phyloP scores from a whole-genome alignment of 495 filamentous ascomycete species.

The Podospora didyma region DNA sequence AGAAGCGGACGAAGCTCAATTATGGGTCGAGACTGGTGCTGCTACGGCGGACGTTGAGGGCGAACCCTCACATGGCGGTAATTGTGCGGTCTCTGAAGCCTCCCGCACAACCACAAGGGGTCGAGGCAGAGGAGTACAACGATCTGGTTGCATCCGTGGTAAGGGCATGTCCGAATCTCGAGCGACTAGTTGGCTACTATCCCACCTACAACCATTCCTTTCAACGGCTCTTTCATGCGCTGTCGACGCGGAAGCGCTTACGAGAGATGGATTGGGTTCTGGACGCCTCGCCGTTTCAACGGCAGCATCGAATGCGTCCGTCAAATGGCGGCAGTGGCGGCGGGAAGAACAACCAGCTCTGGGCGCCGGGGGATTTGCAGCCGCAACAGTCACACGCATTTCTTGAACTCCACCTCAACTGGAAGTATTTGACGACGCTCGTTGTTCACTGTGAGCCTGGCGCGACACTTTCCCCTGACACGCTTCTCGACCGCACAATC shows the following conservation, averaged over 20 bases:
- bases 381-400: conserved; percentile 64
- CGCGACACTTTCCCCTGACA: conserved; percentile 59
- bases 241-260: conserved; percentile 69
- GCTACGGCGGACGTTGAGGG: conserved; percentile 70
- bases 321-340: neutral
- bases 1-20: conserved; percentile 64
- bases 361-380: conserved; percentile 50
- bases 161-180: conserved; percentile 81
- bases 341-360: conserved; percentile 3
- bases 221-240: conserved; percentile 69
- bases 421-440: conserved; percentile 68
- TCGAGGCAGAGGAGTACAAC: conserved; percentile 57
- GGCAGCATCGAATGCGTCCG: conserved; percentile 16
- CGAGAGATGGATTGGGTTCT: conserved; percentile 81
- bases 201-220: conserved; percentile 68
- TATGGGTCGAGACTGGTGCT: conserved; percentile 67
- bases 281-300: conserved; percentile 35
- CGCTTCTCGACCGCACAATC: conserved; percentile 64
- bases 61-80: conserved; percentile 64
- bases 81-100: conserved; percentile 73
- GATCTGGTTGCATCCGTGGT: conserved; percentile 75
- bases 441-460: conserved; percentile 65
- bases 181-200: conserved; percentile 67
- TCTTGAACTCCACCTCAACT: conserved; percentile 64
- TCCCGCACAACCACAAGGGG: conserved; percentile 55